These are phyloP conservation scores for Populus hybrid DNA, from an alignment of 441 rosid species.

Conservation along the genomic window DNA sequence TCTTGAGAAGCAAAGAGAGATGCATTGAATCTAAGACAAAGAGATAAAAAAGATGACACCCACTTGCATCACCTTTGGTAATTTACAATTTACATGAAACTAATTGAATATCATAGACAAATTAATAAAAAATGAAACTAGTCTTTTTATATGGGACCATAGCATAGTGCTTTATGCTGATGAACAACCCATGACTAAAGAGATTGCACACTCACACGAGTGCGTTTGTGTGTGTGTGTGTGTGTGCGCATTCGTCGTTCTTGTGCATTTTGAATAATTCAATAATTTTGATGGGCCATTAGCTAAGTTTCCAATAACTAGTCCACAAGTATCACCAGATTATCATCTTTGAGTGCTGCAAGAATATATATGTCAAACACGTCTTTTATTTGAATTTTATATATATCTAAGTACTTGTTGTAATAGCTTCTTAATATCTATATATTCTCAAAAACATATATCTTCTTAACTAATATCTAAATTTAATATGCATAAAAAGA, in stretches of 20 bases:
- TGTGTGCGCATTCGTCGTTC: too few relatives aligned
- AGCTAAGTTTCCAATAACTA: too few relatives aligned
- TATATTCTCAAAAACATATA: too few relatives aligned
- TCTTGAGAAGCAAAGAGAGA: neutral
- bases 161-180: neutral
- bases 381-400: neutral
- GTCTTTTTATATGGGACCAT: neutral
- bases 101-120: neutral
- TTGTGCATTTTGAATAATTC: too few relatives aligned
- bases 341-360: too few relatives aligned
- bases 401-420: neutral
- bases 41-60: neutral
- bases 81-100: neutral
- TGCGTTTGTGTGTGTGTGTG: neutral
- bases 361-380: neutral
- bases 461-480: too few relatives aligned
- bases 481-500: too few relatives aligned
- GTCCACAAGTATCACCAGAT: too few relatives aligned
- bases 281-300: too few relatives aligned
- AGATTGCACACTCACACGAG: neutral
- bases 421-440: too few relatives aligned
- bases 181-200: neutral
- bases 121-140: neutral
- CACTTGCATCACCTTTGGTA: neutral
- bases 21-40: neutral